These are phyloP conservation scores for Tylopilus vinaceipallidus DNA, from an alignment of 768 basidiomycete genomes.

Conservation along the genomic window DNA sequence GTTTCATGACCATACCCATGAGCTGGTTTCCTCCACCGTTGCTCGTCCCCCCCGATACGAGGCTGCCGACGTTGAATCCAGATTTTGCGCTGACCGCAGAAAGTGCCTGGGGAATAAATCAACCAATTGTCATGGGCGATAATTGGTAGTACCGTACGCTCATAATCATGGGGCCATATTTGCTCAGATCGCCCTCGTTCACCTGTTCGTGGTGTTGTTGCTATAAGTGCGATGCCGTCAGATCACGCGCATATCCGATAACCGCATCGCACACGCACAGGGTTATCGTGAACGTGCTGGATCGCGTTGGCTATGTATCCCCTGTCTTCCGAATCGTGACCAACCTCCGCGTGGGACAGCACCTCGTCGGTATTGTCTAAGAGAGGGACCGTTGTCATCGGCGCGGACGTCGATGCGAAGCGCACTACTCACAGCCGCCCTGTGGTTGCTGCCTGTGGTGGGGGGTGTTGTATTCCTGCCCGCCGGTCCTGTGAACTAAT, in stretches of 20 bases:
- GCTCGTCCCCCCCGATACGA: slow-evolving; percentile 36
- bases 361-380: slow-evolving; percentile 67
- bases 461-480: slow-evolving; percentile 59
- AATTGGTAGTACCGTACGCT: slow-evolving; percentile 4
- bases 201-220: slow-evolving; percentile 17
- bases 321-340: slow-evolving; percentile 4
- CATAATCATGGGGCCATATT: slow-evolving; percentile 23
- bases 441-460: slow-evolving; percentile 37
- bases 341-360: slow-evolving; percentile 44
- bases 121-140: slow-evolving; percentile 1
- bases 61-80: slow-evolving; percentile 34
- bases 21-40: slow-evolving; percentile 56
- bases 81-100: slow-evolving; percentile 12
- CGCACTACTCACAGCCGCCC: slow-evolving; percentile 24
- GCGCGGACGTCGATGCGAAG: slow-evolving; percentile 5
- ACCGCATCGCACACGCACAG: slow-evolving; percentile 7
- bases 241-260: background rate
- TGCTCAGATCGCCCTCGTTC: slow-evolving; percentile 4
- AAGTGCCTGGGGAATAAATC: slow-evolving; percentile 18
- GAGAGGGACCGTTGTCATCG: slow-evolving; percentile 1
- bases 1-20: slow-evolving; percentile 84
- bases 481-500: slow-evolving; percentile 57
- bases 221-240: slow-evolving; percentile 7
- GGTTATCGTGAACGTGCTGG: slow-evolving; percentile 22
- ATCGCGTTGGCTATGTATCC: slow-evolving; percentile 18